Evolutionary conservation across 192 early-diverging fungal genomes (phyloP).

Genomic region (Gryganskiella cystojenkinii): DNA sequence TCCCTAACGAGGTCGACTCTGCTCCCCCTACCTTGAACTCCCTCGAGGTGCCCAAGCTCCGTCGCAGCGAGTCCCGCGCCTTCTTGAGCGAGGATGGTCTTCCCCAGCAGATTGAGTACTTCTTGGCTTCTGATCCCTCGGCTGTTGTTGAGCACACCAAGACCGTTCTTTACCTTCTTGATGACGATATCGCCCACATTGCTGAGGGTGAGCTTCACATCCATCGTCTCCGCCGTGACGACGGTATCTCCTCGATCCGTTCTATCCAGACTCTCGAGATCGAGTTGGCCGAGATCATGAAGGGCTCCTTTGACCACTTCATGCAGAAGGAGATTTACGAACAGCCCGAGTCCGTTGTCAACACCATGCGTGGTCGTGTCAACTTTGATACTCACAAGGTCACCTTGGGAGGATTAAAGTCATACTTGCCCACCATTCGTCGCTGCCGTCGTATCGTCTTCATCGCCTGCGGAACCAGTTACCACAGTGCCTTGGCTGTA

Average conservation of each 20-base stretch:
- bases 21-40: slow-evolving; percentile 38
- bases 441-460: slow-evolving; percentile 97
- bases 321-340: slow-evolving; percentile 99
- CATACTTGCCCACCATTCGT: slow-evolving; percentile 92
- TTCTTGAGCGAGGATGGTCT: slow-evolving; percentile 95
- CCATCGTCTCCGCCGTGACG: slow-evolving; percentile 97
- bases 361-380: slow-evolving; percentile 99
- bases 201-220: slow-evolving; percentile 94
- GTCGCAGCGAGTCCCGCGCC: slow-evolving; percentile 91
- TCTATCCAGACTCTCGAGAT: slow-evolving; percentile 99
- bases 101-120: slow-evolving; percentile 98
- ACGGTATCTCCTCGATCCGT: slow-evolving; percentile 90
- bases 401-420: slow-evolving; percentile 93
- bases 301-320: slow-evolving; percentile 97
- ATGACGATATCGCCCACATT: slow-evolving; percentile 99
- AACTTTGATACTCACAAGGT: slow-evolving; percentile 95
- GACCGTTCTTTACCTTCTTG: slow-evolving; percentile 96
- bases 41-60: slow-evolving; percentile 68
- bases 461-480: slow-evolving; percentile 96
- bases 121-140: slow-evolving; percentile 96
- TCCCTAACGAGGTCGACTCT: slow-evolving; percentile 59
- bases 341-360: slow-evolving; percentile 98
- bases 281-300: slow-evolving; percentile 98
- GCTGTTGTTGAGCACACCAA: slow-evolving; percentile 99
- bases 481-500: slow-evolving; percentile 94